These are phyloP conservation scores for Trichosporon sp. DNA, from an alignment of 1,284 basidiomycete genomes.

Conservation along the genomic window DNA sequence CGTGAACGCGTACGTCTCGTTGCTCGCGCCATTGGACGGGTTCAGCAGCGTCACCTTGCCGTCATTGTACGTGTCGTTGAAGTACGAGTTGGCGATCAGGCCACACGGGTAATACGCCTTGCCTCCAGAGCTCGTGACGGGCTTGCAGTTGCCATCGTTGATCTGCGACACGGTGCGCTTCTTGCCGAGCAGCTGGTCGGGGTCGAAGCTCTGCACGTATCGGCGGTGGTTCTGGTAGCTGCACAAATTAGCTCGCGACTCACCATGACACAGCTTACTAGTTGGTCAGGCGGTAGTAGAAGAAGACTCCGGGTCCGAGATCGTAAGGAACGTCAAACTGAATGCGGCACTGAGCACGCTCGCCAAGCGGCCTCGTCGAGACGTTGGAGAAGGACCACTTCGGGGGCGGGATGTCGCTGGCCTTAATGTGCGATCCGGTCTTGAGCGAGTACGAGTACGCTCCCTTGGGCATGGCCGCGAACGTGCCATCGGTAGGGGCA, in stretches of 20 bases:
- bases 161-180: conserved; percentile 58
- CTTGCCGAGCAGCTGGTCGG: conserved; percentile 82
- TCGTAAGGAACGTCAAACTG: conserved; percentile 80
- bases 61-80: conserved; percentile 85
- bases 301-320: conserved; percentile 74
- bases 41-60: conserved; percentile 63
- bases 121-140: conserved; percentile 65
- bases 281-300: conserved; percentile 96
- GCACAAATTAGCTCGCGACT: neutral
- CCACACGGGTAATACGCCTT: conserved; percentile 90
- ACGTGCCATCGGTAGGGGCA: conserved; percentile 61
- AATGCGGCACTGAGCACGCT: conserved; percentile 69
- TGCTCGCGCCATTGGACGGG: conserved; percentile 59
- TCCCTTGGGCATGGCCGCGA: conserved; percentile 64
- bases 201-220: conserved; percentile 90
- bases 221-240: conserved; percentile 95
- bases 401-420: conserved; percentile 61
- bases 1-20: conserved; percentile 73
- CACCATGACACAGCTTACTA: conserved; percentile 58
- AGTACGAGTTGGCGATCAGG: conserved; percentile 95
- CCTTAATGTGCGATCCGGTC: conserved; percentile 62
- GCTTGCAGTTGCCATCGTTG: conserved; percentile 82
- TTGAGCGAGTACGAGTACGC: conserved; percentile 61
- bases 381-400: conserved; percentile 67
- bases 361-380: conserved; percentile 58